Evolutionary conservation across 2,329 filamentous ascomycete species (phyloP).

Genomic region (Diaporthe amygdali): DNA sequence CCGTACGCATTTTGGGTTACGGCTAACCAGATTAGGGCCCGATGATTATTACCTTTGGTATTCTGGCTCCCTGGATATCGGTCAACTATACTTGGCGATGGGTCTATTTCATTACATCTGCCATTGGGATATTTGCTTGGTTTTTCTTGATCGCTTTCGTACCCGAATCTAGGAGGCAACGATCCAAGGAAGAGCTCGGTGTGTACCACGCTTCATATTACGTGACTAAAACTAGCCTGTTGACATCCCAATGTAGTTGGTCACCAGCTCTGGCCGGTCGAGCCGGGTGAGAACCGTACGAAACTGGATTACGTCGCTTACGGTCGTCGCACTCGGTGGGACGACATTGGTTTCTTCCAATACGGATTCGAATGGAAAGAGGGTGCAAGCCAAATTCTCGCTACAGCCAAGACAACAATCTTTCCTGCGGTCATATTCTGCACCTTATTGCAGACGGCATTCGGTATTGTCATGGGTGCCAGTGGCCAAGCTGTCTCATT

Average conservation of each 20-base stretch:
- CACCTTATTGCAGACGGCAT: slow-evolving; percentile 34
- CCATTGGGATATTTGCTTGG: slow-evolving; percentile 38
- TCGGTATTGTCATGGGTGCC: slow-evolving; percentile 34
- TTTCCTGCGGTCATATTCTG: slow-evolving; percentile 40
- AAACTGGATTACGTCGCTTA: slow-evolving; percentile 33
- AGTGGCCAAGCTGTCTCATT: slow-evolving; percentile 31
- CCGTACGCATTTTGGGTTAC: too few species aligned
- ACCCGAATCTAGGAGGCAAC: slow-evolving; percentile 39
- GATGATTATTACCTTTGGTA: slow-evolving; percentile 35
- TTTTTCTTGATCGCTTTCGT: slow-evolving; percentile 36
- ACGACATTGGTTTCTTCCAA: slow-evolving; percentile 38
- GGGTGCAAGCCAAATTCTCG: slow-evolving; percentile 30
- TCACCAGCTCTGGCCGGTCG: not conserved
- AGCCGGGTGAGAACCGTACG: slow-evolving; percentile 33
- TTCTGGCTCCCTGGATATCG: slow-evolving; percentile 35
- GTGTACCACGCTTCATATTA: not conserved
- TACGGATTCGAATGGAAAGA: slow-evolving; percentile 33
- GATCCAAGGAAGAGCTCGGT: slow-evolving; percentile 37
- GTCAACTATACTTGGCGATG: slow-evolving; percentile 38
- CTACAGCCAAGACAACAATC: slow-evolving; percentile 35
- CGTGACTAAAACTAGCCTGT: too few species aligned
- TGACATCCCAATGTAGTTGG: not conserved
- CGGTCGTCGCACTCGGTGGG: slow-evolving; percentile 33
- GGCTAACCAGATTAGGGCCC: slow-evolving; percentile 30
- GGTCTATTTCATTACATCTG: slow-evolving; percentile 41